phyloP scores from a whole-genome alignment of 2,329 filamentous ascomycete species.

The Aureobasidium sp. region DNA sequence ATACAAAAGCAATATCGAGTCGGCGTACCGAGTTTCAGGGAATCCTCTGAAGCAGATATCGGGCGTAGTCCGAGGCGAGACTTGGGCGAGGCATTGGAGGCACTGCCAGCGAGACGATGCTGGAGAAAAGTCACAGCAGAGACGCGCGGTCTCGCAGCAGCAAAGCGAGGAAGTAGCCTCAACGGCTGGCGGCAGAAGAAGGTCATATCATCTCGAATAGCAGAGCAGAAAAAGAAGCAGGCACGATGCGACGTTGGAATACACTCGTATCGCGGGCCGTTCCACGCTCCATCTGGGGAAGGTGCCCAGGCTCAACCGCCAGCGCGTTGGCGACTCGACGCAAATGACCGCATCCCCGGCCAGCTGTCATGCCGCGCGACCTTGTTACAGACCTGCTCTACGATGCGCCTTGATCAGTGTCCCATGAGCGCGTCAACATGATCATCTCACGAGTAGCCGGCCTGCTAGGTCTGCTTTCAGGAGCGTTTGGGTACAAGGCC shows the following conservation, averaged over 20 bases:
- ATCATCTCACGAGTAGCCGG: constrained; percentile 19
- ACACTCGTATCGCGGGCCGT: background rate
- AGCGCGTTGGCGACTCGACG: background rate
- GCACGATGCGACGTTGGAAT: background rate
- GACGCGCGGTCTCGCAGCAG: background rate
- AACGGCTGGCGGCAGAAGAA: background rate
- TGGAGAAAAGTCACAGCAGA: background rate
- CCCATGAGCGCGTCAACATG: constrained; percentile 11
- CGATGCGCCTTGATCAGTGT: constrained; percentile 11
- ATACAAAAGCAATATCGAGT: background rate
- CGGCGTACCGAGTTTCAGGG: background rate
- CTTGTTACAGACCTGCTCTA: background rate
- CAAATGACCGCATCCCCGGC: background rate
- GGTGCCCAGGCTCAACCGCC: background rate
- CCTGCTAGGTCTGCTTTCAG: constrained; percentile 25
- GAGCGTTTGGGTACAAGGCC: constrained; percentile 42
- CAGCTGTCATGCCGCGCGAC: background rate
- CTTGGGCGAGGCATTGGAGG: background rate
- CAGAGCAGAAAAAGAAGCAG: background rate
- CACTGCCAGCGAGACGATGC: background rate
- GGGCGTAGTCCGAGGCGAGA: background rate
- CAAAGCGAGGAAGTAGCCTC: background rate
- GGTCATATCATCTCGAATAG: background rate
- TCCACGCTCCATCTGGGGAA: background rate
- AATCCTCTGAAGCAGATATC: background rate